Evolutionary conservation across 176 grass and related monocot genomes (phyloP), one percentile per base, ranked within the genome.

Genomic region (Musa itinerans): DNA sequence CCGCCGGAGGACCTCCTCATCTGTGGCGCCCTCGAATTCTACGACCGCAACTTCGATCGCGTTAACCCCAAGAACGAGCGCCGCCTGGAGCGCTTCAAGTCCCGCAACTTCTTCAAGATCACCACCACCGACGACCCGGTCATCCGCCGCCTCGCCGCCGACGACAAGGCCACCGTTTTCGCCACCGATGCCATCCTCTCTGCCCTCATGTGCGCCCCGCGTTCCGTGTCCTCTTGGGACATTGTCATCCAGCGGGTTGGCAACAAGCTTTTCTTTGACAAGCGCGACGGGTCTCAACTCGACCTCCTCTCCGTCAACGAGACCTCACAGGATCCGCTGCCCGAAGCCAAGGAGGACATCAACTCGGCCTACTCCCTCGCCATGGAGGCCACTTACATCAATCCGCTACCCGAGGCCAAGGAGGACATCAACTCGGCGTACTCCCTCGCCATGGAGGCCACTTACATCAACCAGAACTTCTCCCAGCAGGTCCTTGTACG

Each of bases 401-500:
- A 74, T 43, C 1, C 15, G 2, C 69, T 71, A 43, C 69, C 69
- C 2, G 43, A 71, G 12, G 69, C 69, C 50, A 71, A 71, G 69
- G 69, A 71, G 69, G 69, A 71, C 48, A 71, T 74, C 72, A 74
- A 56, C 53, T 74, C 72, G 2, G 53, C 53, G 17, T 11, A 74
- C 24, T 74, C 72, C 25, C 72, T 74, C 22, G 21, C 72, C 72
- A 54, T 74, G 1, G 72, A 57, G 53, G 72, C 72, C 24, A 74
- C 72, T 27, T 74, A 56, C 72, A 74, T 74, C 72, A 74, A 74
- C 23, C 72, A 74, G 11, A 74, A 74, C 72, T 74, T 74, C 25
- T 58, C 72, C 22, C 72, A 74, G 72, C 72, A 74, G 52, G 72
- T 74, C 24, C 72, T 74, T 22, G 22, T 57, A 23, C 72, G 72